Evolutionary conservation across 208 protist species (phyloP), one percentile per base, ranked within the genome.

Genomic region (Herpetomonas samuelpessoai): DNA sequence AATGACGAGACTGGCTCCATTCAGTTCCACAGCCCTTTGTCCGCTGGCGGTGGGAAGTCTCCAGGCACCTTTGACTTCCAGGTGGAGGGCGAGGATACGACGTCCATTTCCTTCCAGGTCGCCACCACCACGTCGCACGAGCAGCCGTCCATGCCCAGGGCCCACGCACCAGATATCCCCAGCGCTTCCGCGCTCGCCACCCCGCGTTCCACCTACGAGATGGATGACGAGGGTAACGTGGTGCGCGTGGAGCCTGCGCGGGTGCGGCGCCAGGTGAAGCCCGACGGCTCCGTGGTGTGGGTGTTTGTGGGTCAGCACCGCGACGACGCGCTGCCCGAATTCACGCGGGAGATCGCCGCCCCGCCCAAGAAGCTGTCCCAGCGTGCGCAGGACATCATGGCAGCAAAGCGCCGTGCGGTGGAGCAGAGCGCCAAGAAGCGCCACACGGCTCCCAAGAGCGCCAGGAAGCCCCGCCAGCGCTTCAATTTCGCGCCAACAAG

Each of bases 321-420:
- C 46, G 66, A 68, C 2, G 70, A 77, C 28, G 53, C 56, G 21
- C 28, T 18, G 19, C 38, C 51, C 21, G 41, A 54, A n/a, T 28
- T 51, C n/a, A 52, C 65, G 45, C 70, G 67, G 24, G 78, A 83
- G 50, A 71, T 90, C n/a, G 49, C 65, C 2, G 66, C 76, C 0
- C 83, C 83, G 25, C 83, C 83, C 12, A 74, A 61, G 57, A 57
- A 57, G n/a, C 74, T 90, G 18, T 90, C 83, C 44, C 79, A 68
- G 26, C 79, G 83, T 9, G 83, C 79, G 46, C 73, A 90, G 65
- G 72, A 81, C 48, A 84, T 82, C 48, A 69, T 90, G 35, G 65
- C 66, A 9, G 50, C 65, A 1, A 78, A 76, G 59, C 68, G 78
- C 2, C 59, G 45, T 12, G 62, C 65, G 1, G 58, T 85, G 22